phyloP scores from a whole-genome alignment of 768 basidiomycete species.

The Psilocybe subaeruginosa region DNA sequence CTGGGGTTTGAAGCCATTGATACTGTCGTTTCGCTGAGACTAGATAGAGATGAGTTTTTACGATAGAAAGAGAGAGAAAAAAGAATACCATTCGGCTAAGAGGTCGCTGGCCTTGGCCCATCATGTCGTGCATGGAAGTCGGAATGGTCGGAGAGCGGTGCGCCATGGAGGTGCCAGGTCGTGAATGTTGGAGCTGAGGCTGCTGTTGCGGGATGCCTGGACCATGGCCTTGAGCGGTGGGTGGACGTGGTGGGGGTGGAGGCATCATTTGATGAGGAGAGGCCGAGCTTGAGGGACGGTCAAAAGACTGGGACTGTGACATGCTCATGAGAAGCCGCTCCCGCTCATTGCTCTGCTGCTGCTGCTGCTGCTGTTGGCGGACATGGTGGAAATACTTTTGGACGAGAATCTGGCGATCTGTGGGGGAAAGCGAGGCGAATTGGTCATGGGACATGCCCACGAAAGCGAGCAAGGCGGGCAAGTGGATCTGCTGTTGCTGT shows the following conservation, averaged over 20 bases:
- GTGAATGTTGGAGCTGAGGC: conserved; percentile 16
- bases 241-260: conserved; percentile 31
- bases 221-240: conserved; percentile 23
- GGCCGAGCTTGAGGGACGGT: conserved; percentile 28
- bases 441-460: conserved; percentile 34
- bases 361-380: conserved; percentile 12
- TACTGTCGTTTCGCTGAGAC: conserved; percentile 15
- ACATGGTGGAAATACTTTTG: conserved; percentile 25
- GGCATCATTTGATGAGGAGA: conserved; percentile 35
- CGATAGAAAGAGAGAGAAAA: background rate
- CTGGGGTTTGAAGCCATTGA: conserved; percentile 20
- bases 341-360: conserved; percentile 7
- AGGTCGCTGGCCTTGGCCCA: conserved; percentile 23
- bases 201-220: conserved; percentile 16
- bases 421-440: conserved; percentile 25
- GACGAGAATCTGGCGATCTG: conserved; percentile 27
- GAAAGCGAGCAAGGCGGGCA: conserved; percentile 22
- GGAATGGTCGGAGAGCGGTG: conserved; percentile 34
- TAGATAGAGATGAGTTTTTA: background rate
- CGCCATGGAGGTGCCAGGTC: conserved; percentile 32
- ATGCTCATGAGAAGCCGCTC: conserved; percentile 8
- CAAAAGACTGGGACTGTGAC: conserved; percentile 9
- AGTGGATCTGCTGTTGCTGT: conserved; percentile 10
- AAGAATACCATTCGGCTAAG: conserved; percentile 22
- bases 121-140: conserved; percentile 20